phyloP scores from a whole-genome alignment of 2,329 filamentous ascomycete species.

The Neofusicoccum laricinum region DNA sequence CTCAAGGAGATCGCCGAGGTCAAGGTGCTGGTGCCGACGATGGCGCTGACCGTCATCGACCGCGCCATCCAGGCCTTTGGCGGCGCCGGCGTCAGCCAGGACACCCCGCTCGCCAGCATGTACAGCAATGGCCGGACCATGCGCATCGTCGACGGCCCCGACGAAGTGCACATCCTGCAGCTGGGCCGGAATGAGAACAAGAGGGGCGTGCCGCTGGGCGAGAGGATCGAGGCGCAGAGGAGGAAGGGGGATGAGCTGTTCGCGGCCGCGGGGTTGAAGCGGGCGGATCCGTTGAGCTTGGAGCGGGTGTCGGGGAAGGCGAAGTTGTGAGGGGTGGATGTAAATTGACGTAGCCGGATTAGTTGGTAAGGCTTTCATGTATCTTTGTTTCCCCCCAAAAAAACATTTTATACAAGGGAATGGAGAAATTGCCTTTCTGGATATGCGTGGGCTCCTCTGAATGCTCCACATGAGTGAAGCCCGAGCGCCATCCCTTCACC shows the following conservation, averaged over 20 bases:
- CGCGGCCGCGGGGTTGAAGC: conserved; percentile 50
- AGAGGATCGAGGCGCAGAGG: conserved; percentile 63
- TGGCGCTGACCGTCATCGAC: conserved; percentile 84
- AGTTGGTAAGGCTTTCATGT: neutral
- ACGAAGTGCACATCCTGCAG: conserved; percentile 82
- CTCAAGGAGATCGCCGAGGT: conserved; percentile 93
- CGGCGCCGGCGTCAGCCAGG: conserved; percentile 86
- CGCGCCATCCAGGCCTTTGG: conserved; percentile 91
- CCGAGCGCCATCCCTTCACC: too few relatives aligned
- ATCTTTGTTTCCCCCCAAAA: neutral
- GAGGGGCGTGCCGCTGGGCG: conserved; percentile 59
- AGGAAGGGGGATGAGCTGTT: conserved; percentile 65
- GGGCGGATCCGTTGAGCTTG: conserved; percentile 4
- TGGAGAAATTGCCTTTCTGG: neutral
- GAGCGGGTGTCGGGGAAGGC: conserved; percentile 11
- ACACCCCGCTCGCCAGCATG: conserved; percentile 78
- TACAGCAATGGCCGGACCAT: conserved; percentile 80
- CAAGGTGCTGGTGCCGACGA: conserved; percentile 85
- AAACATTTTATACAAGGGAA: neutral
- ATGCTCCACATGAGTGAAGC: too few relatives aligned
- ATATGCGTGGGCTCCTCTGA: too few relatives aligned
- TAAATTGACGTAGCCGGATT: neutral
- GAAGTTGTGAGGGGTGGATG: neutral
- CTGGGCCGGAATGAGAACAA: conserved; percentile 79
- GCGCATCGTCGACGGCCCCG: conserved; percentile 85